Evolutionary conservation across 805 yeast species (phyloP).

Genomic region (Yamadazyma laniorum): DNA sequence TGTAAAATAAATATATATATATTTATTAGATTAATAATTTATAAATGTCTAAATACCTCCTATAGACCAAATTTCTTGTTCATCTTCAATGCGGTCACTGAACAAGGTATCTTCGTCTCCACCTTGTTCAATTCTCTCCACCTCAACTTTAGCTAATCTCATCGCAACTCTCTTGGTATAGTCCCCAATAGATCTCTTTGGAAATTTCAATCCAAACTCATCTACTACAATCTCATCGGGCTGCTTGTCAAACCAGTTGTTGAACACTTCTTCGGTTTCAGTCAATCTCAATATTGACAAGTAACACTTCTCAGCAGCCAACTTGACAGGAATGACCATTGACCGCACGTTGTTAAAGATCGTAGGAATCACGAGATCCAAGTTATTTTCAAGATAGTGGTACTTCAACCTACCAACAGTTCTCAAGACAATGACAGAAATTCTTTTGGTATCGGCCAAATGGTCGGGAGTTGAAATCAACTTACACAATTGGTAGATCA

Average conservation of each 20-base stretch:
- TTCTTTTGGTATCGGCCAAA: slow-evolving; percentile 75
- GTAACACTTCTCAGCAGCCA: slow-evolving; percentile 92
- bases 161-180: slow-evolving; percentile 88
- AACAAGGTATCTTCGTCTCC: slow-evolving; percentile 85
- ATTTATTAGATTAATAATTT: neutral
- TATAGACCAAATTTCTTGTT: slow-evolving; percentile 71
- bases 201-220: slow-evolving; percentile 42
- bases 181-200: slow-evolving; percentile 76
- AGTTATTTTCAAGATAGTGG: slow-evolving; percentile 48
- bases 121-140: slow-evolving; percentile 85
- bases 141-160: slow-evolving; percentile 80
- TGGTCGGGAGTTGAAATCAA: slow-evolving; percentile 52
- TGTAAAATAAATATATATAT: neutral
- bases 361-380: slow-evolving; percentile 62
- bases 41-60: slow-evolving; percentile 5
- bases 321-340: slow-evolving; percentile 82
- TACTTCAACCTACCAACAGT: slow-evolving; percentile 68
- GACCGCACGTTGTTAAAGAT: slow-evolving; percentile 85
- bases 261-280: slow-evolving; percentile 61
- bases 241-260: slow-evolving; percentile 58
- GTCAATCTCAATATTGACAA: slow-evolving; percentile 69
- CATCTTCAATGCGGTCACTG: slow-evolving; percentile 85
- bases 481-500: slow-evolving; percentile 53
- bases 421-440: slow-evolving; percentile 71
- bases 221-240: slow-evolving; percentile 37